A percentile compares a stretch with the other conserved stretches of the same genome.
Conservation (phyloP, 2,329 filamentous ascomycete genomes). For the Aschersonia sp. region DNA sequence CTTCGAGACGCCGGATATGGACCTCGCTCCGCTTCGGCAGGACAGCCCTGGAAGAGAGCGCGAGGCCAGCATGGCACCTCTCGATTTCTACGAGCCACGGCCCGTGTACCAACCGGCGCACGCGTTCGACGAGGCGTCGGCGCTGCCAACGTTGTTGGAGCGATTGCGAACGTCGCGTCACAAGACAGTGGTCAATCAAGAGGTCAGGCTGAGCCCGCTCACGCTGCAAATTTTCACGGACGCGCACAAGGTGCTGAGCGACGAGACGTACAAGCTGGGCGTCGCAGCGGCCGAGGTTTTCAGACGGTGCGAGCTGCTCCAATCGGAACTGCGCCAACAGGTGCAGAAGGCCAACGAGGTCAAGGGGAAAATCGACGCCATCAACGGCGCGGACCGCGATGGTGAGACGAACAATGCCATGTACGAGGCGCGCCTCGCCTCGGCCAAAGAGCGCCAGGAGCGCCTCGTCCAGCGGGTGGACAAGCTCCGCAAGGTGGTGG, state of each 20-base stretch:
- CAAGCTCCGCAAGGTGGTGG: conserved; percentile 30
- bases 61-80: conserved; percentile 26
- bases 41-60: conserved; percentile 28
- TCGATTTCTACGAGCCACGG: conserved; percentile 46
- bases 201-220: conserved; percentile 54
- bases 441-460: conserved; percentile 39
- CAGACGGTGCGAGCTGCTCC: conserved; percentile 51
- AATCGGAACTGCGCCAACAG: conserved; percentile 53
- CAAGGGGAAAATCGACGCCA: conserved; percentile 48
- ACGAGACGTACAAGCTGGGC: conserved; percentile 54
- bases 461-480: conserved; percentile 46
- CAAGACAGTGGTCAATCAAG: conserved; percentile 47
- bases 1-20: conserved; percentile 43
- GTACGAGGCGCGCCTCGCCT: conserved; percentile 42
- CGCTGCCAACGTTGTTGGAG: conserved; percentile 40
- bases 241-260: conserved; percentile 54
- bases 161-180: conserved; percentile 43
- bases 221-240: conserved; percentile 59
- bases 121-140: conserved; percentile 41
- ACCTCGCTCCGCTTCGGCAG: conserved; percentile 26
- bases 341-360: conserved; percentile 51
- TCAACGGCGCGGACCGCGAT: conserved; percentile 33
- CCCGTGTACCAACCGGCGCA: conserved; percentile 50
- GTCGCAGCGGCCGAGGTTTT: conserved; percentile 60
- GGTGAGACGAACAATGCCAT: conserved; percentile 37